A percentile compares a stretch with the other conserved stretches of the same genome.
phyloP scores from a whole-genome alignment of 23 red algal species.

The Chondrus crispus region DNA sequence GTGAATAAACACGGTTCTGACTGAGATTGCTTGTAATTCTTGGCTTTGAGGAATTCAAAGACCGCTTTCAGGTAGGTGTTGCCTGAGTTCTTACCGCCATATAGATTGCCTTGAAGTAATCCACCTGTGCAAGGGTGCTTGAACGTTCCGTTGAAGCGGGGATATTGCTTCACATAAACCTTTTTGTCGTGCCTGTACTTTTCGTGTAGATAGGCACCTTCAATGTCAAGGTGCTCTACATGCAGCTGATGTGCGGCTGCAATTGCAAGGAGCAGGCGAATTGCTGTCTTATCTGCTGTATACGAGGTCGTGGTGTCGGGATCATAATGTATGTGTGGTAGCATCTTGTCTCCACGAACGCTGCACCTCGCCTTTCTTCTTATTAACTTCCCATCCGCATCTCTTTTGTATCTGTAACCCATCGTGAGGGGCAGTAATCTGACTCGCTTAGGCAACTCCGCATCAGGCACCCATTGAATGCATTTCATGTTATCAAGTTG shows the following conservation, averaged over 20 bases:
- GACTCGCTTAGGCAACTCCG: background rate
- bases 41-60: background rate
- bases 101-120: background rate
- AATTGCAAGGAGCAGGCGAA: slow-evolving; percentile 1
- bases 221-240: slow-evolving; percentile 20
- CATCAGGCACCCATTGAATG: slow-evolving; percentile 12
- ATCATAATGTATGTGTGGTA: slow-evolving; percentile 1
- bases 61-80: background rate
- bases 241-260: background rate
- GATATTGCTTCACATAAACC: background rate
- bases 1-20: background rate
- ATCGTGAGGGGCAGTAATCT: background rate
- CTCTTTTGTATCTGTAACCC: slow-evolving; percentile 28
- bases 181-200: background rate
- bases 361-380: background rate
- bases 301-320: slow-evolving; percentile 6
- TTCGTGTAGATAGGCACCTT: background rate
- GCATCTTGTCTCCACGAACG: slow-evolving; percentile 4
- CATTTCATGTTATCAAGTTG: background rate
- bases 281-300: background rate
- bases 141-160: background rate
- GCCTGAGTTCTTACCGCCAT: background rate
- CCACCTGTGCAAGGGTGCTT: background rate
- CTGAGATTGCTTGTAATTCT: background rate
- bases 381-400: background rate